Base-by-base conservation (phyloP, 495 filamentous ascomycete species). In the Xylona heveae region DNA sequence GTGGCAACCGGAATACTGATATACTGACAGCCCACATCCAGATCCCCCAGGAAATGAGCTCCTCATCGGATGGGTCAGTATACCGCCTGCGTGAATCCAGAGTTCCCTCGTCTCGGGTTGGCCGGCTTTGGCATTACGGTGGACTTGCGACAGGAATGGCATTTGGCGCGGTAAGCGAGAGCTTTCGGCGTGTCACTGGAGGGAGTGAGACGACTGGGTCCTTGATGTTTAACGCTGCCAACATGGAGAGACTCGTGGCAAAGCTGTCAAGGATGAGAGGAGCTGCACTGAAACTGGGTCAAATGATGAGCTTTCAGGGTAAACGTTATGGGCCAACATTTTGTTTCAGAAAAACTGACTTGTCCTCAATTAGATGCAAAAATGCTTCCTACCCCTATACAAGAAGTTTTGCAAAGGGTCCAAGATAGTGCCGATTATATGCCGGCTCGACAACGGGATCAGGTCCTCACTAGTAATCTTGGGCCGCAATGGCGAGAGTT, bases 341-440 rank as follows among this genome's bases (percentile, higher is more conserved):
- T 18, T 12, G 0, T 24, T 20, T 31, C 19, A 19, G 4, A 8
- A n/a, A 19, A n/a, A 28, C 4, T 14, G 12, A 7, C 25, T 34
- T 16, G 43, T 5, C n/a, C 12, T 22, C 19, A 26, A 33, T 10
- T 38, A 69, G 84, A 97, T 50, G 69, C 78, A n/a, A 93, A 92
- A 46, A 78, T 95, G 74, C 66, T 97, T 0, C 88, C 88, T 3
- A 68, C 63, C 2, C 66, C 77, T 0, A 79, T 97, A 19, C 71
- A 81, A 33, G 64, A 82, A 42, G 79, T 97, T 19, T 61, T 97
- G 12, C 79, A 88, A 45, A 72, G 88, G 1, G 90, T 97, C 0
- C 88, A 97, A 49, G 90, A 97, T 51, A 77, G 78, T 29, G 88
- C 88, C 15, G 88, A 97, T 49, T 97, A 94, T 55, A 97, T 97